Evolutionary conservation across 306 rosid species (phyloP).

Genomic region (Vicia villosa): DNA sequence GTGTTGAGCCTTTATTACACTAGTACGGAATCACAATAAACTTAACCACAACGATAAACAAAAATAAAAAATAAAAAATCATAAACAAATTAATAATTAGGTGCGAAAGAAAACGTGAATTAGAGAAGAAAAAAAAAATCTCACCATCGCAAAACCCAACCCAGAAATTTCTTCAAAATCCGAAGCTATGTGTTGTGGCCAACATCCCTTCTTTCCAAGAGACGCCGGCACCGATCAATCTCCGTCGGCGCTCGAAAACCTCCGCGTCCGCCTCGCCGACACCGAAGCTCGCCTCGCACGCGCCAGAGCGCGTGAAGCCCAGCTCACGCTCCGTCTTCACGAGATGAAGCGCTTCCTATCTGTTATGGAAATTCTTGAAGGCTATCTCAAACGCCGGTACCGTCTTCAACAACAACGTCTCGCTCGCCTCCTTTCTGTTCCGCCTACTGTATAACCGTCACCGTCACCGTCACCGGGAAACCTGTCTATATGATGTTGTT

Average conservation of each 20-base stretch:
- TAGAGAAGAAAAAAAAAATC: background rate
- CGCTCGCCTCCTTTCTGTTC: conserved; percentile 46
- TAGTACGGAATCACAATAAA: too few species aligned
- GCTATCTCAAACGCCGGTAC: conserved; percentile 67
- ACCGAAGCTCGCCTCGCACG: conserved; percentile 75
- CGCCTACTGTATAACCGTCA: conserved; percentile 16
- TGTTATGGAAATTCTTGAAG: conserved; percentile 81
- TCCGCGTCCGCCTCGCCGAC: conserved; percentile 71
- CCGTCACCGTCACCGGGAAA: background rate
- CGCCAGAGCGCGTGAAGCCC: conserved; percentile 86
- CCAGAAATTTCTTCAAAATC: background rate
- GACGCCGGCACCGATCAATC: conserved; percentile 36
- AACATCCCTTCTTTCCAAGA: conserved; percentile 51
- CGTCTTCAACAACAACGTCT: conserved; percentile 55
- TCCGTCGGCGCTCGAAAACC: conserved; percentile 46
- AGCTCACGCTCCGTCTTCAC: conserved; percentile 66
- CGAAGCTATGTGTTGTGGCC: conserved; percentile 71
- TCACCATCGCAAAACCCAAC: background rate
- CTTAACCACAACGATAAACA: too few species aligned
- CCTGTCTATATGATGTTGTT: conserved; percentile 29
- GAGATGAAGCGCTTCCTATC: conserved; percentile 81
- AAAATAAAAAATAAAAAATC: background rate
- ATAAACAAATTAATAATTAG: background rate
- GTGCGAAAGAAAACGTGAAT: conserved; percentile 11
- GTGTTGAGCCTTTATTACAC: too few species aligned